phyloP scores from a whole-genome alignment of 169 alveolate genomes.

The Plasmodium gaboni region DNA sequence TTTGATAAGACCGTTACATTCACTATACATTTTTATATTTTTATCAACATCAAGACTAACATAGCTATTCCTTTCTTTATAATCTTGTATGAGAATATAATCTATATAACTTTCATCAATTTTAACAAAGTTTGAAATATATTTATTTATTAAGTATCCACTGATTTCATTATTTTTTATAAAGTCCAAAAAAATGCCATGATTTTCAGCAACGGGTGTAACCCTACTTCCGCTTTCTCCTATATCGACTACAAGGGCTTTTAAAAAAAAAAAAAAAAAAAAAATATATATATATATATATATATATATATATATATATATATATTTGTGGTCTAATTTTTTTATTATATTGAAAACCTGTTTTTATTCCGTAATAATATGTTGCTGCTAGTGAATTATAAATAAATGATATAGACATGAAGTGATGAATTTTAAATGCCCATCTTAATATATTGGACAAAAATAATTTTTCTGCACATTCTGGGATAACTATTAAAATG shows the following conservation, averaged over 20 bases:
- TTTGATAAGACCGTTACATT: conserved; percentile 63
- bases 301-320: not conserved
- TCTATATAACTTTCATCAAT: conserved; percentile 49
- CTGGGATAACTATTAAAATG: conserved; percentile 63
- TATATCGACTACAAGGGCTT: conserved; percentile 64
- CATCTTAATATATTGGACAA: conserved; percentile 43
- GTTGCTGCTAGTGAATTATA: conserved; percentile 67
- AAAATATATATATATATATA: conserved; percentile 1
- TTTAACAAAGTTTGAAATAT: conserved; percentile 72
- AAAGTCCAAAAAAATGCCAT: conserved; percentile 46
- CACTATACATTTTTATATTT: conserved; percentile 60
- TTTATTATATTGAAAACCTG: conserved; percentile 30
- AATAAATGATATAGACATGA: conserved; percentile 66
- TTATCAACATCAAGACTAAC: conserved; percentile 69
- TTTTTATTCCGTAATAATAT: conserved; percentile 70
- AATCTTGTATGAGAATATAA: conserved; percentile 60
- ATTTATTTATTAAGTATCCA: conserved; percentile 69
- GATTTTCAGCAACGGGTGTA: conserved; percentile 66
- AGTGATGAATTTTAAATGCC: conserved; percentile 63
- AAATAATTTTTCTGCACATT: conserved; percentile 48
- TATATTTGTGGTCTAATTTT: not conserved
- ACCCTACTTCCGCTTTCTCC: conserved; percentile 74
- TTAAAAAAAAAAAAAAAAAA: not conserved
- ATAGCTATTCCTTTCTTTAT: conserved; percentile 72
- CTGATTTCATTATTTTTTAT: conserved; percentile 56